Conservation (phyloP, 2,329 filamentous ascomycete species). For the Xylaria digitata region DNA sequence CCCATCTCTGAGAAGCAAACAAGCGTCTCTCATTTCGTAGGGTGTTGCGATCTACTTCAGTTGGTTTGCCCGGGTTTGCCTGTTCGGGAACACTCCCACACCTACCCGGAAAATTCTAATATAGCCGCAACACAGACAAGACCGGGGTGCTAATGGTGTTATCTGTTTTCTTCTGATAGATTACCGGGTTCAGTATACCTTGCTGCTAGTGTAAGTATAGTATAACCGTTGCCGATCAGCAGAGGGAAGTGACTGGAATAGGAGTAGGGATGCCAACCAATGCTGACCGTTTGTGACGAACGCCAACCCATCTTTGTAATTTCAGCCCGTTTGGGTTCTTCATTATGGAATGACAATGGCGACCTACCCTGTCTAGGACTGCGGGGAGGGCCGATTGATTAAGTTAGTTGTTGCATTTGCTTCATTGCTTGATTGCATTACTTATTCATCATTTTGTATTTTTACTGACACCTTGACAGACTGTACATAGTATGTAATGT, state of each 20-base stretch:
- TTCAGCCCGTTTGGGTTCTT: constrained; percentile 8
- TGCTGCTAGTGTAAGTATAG: background rate
- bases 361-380: constrained; percentile 13
- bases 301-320: constrained; percentile 11
- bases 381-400: constrained; percentile 1
- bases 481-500: too few relatives aligned
- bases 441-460: too few relatives aligned
- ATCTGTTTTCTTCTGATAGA: background rate
- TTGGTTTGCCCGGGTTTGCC: constrained; percentile 16
- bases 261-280: background rate
- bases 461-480: too few relatives aligned
- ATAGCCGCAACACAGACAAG: constrained; percentile 1
- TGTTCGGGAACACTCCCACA: constrained; percentile 12
- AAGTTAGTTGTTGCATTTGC: background rate
- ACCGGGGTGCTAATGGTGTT: constrained; percentile 12
- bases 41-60: constrained; percentile 7
- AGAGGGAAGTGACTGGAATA: constrained; percentile 20
- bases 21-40: background rate
- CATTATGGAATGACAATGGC: background rate
- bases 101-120: constrained; percentile 1
- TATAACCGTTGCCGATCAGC: constrained; percentile 28
- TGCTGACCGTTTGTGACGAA: constrained; percentile 19
- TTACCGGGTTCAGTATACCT: constrained; percentile 1
- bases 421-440: too few relatives aligned
- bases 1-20: constrained; percentile 28